Percentiles rank a stretch among this genome's conserved stretches.
phyloP scores from a whole-genome alignment of 306 rosid species.

The Trifolium fragiferum region DNA sequence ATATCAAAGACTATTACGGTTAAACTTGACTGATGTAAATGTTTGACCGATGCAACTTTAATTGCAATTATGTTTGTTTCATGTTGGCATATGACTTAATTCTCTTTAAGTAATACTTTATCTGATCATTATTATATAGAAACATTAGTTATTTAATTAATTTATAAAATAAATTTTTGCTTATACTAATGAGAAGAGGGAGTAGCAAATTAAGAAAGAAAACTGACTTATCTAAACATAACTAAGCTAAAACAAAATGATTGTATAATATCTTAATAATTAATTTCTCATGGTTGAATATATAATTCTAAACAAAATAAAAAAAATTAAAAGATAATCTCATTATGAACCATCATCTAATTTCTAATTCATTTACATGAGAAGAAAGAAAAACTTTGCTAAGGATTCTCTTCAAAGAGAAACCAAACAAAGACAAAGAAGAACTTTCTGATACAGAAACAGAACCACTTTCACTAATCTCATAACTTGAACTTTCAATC shows the following conservation, averaged over 20 bases:
- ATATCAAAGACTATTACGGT: too few species aligned
- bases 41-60: too few species aligned
- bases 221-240: conserved; percentile 22
- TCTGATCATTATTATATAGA: too few species aligned
- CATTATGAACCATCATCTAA: conserved; percentile 39
- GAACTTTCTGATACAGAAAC: conserved; percentile 47
- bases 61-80: too few species aligned
- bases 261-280: neutral
- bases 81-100: too few species aligned
- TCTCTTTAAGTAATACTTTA: too few species aligned
- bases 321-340: neutral
- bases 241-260: neutral
- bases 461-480: too few species aligned
- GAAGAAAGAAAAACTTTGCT: conserved; percentile 67
- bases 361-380: conserved; percentile 43
- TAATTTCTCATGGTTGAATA: neutral
- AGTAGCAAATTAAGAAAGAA: neutral
- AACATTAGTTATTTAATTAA: too few species aligned
- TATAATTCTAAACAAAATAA: neutral
- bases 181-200: too few species aligned
- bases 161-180: too few species aligned
- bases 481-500: conserved; percentile 46
- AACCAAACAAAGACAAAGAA: conserved; percentile 60
- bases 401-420: conserved; percentile 69
- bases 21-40: too few species aligned